Conservation (phyloP, 2,329 filamentous ascomycete species). For the Calonectria pauciramosa region DNA sequence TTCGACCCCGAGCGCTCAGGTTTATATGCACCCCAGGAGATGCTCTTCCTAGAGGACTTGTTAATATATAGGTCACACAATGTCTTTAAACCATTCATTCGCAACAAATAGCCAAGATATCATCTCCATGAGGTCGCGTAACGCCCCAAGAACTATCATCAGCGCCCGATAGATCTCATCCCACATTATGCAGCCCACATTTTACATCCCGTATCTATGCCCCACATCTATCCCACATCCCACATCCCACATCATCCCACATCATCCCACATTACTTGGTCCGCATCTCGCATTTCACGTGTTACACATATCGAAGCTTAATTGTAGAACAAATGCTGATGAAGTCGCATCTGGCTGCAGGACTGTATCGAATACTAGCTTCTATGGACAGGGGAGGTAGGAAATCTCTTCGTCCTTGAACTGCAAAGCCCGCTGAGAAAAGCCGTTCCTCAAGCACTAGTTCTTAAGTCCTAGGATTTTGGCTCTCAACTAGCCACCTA, state of each 20-base stretch:
- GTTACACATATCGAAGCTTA: not conserved
- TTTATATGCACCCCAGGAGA: not conserved
- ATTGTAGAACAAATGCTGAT: not conserved
- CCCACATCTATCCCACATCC: not conserved
- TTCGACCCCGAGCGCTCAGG: not conserved
- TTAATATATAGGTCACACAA: not conserved
- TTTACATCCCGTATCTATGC: too few relatives aligned
- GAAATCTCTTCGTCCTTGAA: too few relatives aligned
- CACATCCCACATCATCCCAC: not conserved
- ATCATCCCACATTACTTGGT: not conserved
- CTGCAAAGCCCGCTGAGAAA: too few relatives aligned
- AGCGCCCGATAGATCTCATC: too few relatives aligned
- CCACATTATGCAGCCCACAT: too few relatives aligned
- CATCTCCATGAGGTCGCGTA: not conserved
- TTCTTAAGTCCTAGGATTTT: too few relatives aligned
- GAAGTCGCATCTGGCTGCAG: not conserved
- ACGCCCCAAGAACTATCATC: too few relatives aligned
- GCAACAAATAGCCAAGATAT: not conserved
- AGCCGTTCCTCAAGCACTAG: too few relatives aligned
- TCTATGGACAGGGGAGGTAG: too few relatives aligned
- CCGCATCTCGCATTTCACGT: accelerated
- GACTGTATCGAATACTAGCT: too few relatives aligned
- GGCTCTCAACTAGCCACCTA: too few relatives aligned
- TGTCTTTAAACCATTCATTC: not conserved
- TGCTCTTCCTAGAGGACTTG: not conserved